These are phyloP conservation scores for Gracilaria vermiculophylla DNA, from an alignment of 23 red algal genomes.

Conservation along the genomic window DNA sequence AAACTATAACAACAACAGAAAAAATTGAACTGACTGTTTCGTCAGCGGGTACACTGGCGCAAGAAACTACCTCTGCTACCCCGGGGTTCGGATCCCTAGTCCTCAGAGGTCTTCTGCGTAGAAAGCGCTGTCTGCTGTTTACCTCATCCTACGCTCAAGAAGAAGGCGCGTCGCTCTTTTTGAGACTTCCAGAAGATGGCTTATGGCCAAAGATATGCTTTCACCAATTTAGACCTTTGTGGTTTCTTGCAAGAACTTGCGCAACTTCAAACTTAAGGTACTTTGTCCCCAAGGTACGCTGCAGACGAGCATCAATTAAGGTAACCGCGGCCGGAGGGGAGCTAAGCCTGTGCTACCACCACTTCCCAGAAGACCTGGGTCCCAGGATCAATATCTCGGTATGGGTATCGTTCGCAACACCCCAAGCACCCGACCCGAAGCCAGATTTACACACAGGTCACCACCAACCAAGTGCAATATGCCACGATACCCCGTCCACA, in stretches of 20 bases:
- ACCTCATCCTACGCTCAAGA: not conserved
- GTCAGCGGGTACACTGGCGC: too few relatives aligned
- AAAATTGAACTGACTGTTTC: too few relatives aligned
- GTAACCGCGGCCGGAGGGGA: not conserved
- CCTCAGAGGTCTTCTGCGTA: conserved; percentile 15
- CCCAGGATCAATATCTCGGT: conserved; percentile 1
- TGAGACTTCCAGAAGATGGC: conserved; percentile 18
- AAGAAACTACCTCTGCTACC: not conserved
- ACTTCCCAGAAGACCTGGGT: not conserved
- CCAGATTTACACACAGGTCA: too few relatives aligned
- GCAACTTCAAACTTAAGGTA: not conserved
- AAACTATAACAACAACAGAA: too few relatives aligned
- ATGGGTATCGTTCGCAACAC: too few relatives aligned
- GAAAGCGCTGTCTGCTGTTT: conserved; percentile 20
- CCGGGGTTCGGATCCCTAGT: not conserved
- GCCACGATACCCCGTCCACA: conserved; percentile 3
- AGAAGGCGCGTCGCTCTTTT: conserved; percentile 11
- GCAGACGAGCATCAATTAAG: not conserved
- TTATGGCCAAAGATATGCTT: conserved; percentile 4
- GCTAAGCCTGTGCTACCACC: not conserved
- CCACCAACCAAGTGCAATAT: not conserved
- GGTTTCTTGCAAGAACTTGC: conserved; percentile 9
- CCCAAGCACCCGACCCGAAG: too few relatives aligned
- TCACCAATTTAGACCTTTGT: not conserved
- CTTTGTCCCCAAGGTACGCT: not conserved